Evolutionary conservation across 345 rosid genomes (phyloP), one percentile per base, ranked within the genome.

Genomic region (Corchorus capsularis): DNA sequence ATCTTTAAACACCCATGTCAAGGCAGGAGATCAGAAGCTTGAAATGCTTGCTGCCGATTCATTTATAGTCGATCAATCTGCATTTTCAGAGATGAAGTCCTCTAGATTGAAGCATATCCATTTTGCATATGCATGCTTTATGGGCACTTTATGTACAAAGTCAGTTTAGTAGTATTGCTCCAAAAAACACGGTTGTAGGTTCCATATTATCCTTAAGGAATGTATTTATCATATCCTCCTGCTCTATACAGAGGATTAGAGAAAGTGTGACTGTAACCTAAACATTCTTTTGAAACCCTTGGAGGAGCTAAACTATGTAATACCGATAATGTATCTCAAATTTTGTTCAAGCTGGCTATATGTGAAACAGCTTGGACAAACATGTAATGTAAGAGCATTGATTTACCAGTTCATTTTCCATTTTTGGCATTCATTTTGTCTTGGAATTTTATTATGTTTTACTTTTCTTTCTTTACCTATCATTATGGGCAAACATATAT

Each of bases 221-320:
- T 69, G 61, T 45, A 39, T 27, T 45, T 4, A 7, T 72, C 14
- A 1, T 69, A 6, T 52, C 55, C 59, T 49, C 14, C 22, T 35
- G 46, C 5, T 3, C 43, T 34, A 49, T 69, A 52, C 60, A 4
- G 17, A 34, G 69, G 50, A 64, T 41, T 64, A 49, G 8, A 43
- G 43, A 34, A 37, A 32, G 19, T 12, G 17, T 50, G 60, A 16
- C 27, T 52, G 59, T 27, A 32, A 50, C 41, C 19, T 5, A n/a
- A 16, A 6, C 75, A 57, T 59, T 57, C 53, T 39, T 43, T 57
- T 39, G 75, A 41, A 57, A 72, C 19, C 19, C 43, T 15, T 50
- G 73, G 34, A 57, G 55, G 75, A 43, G 55, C 75, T 19, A 55
- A 43, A 72, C 55, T 59, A 56, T 56, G 55, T 43, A 8, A 37